Conservation (phyloP, 768 basidiomycete genomes). For the Pleurotus pulmonarius region DNA sequence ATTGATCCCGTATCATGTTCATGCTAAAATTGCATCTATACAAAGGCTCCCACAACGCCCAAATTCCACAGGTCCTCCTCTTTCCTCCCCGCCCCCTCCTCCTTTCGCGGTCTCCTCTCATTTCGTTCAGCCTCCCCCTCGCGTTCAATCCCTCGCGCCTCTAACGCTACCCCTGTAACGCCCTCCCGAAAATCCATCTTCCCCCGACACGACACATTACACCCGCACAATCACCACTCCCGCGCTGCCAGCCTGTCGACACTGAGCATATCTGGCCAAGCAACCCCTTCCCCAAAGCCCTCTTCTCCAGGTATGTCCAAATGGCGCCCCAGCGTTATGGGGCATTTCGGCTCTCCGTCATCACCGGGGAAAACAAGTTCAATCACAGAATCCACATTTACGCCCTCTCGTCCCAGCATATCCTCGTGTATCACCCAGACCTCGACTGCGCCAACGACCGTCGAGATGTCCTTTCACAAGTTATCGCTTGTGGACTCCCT, state of each 20-base stretch:
- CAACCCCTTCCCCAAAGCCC: conserved; percentile 11
- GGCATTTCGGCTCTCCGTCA: conserved; percentile 54
- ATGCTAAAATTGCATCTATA: conserved; percentile 6
- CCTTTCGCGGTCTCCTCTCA: conserved; percentile 41
- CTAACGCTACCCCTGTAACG: conserved; percentile 29
- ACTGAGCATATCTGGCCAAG: conserved; percentile 22
- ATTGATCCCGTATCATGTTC: conserved; percentile 3
- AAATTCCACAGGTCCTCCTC: conserved; percentile 17
- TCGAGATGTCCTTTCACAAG: conserved; percentile 38
- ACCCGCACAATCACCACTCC: conserved; percentile 33
- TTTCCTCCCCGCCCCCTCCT: conserved; percentile 17
- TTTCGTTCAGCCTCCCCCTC: conserved; percentile 42
- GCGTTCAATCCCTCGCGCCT: conserved; percentile 24
- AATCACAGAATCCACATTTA: conserved; percentile 31
- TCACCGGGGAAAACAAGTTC: conserved; percentile 38
- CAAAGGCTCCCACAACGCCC: conserved; percentile 31
- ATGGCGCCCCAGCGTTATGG: conserved; percentile 65
- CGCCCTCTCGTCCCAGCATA: conserved; percentile 53
- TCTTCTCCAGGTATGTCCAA: conserved; percentile 31
- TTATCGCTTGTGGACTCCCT: conserved; percentile 37
- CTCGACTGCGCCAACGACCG: conserved; percentile 42
- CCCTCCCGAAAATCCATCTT: conserved; percentile 42
- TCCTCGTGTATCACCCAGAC: conserved; percentile 59
- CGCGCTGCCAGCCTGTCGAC: conserved; percentile 50
- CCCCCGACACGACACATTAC: conserved; percentile 25